Evolutionary conservation across 2,329 filamentous ascomycete species (phyloP).

Genomic region (Curvularia lunata): DNA sequence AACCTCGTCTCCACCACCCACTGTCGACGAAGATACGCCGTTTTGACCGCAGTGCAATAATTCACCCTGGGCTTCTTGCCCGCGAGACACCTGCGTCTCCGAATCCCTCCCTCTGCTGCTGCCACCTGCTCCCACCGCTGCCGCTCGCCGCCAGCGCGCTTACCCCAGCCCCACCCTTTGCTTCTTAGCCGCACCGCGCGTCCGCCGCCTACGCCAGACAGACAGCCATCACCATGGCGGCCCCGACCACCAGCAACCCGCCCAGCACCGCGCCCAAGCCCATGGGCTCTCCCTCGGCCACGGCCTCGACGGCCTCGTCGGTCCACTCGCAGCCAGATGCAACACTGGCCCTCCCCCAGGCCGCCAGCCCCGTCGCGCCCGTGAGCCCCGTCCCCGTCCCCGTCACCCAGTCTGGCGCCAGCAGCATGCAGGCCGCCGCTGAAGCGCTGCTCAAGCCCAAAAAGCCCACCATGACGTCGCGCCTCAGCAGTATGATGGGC

Average conservation of each 20-base stretch:
- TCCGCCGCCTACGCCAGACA: conserved; percentile 12
- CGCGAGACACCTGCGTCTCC: conserved; percentile 50
- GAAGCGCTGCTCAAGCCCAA: conserved; percentile 45
- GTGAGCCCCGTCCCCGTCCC: conserved; percentile 12
- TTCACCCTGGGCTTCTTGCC: conserved; percentile 47
- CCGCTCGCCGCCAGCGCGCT: conserved; percentile 4
- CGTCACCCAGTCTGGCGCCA: conserved; percentile 30
- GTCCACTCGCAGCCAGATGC: conserved; percentile 47
- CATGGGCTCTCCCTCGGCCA: conserved; percentile 40
- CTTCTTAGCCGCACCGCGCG: conserved; percentile 21
- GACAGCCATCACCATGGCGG: conserved; percentile 39
- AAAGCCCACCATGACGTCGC: conserved; percentile 53
- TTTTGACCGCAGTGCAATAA: conserved; percentile 49
- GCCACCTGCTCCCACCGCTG: not conserved
- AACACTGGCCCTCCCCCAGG: conserved; percentile 35
- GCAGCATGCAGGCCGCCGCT: conserved; percentile 40
- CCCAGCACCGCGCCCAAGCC: conserved; percentile 37
- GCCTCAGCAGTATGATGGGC: conserved; percentile 51
- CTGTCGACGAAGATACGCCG: conserved; percentile 39
- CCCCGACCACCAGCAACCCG: conserved; percentile 37
- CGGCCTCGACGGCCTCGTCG: conserved; percentile 48
- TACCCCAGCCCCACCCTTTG: conserved; percentile 21
- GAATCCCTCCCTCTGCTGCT: conserved; percentile 7
- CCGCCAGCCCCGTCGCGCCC: conserved; percentile 13
- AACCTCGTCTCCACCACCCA: conserved; percentile 41